Evolutionary conservation across 139 green algal genomes (phyloP), one percentile per base, ranked within the genome.

Genomic region (Eudorina sp.): DNA sequence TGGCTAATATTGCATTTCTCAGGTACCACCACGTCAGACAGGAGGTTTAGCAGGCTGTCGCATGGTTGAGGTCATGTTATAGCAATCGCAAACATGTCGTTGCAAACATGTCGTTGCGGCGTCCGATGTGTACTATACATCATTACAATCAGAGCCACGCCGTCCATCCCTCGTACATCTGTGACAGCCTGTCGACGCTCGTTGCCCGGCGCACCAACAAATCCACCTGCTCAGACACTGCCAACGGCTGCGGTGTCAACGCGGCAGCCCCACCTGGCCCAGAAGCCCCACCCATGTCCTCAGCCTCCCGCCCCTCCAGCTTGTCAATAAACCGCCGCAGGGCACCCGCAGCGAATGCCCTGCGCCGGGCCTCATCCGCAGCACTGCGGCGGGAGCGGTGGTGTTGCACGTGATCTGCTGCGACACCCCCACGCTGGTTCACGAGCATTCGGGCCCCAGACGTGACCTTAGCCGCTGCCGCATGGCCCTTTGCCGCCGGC

Each of bases 151-250:
- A 98, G 60, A 98, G 90, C 96, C 96, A 98, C 1, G 96, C 76
- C 38, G 92, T 96, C 96, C 96, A 98, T 21, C 96, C 96, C 90
- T 98, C 96, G 85, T 97, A 98, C 96, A 98, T 98, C 14, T 89
- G 85, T 29, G 86, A 88, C 70, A 98, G 85, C 55, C 94, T 93
- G 64, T 95, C 92, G 0, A 91, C 55, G 79, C 90, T 94, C 31
- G 90, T 95, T 27, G 96, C 96, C 43, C 94, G 84, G 29, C 70
- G 53, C 11, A 98, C 77, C 14, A 98, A 87, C 72, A 69, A 14
- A 0, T 91, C 77, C 51, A 97, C 95, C 69, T 95, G 85, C 55
- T 95, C 69, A 34, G 77, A 55, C 31, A 97, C 93, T 31, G 64
- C 88, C 41, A 94, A 19, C 48, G 21, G 19, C 68, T 68, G 43